A percentile compares a stretch with the other conserved stretches of the same genome.
phyloP scores from a whole-genome alignment of 257 asterid genomes.

The Gentiana dahurica region DNA sequence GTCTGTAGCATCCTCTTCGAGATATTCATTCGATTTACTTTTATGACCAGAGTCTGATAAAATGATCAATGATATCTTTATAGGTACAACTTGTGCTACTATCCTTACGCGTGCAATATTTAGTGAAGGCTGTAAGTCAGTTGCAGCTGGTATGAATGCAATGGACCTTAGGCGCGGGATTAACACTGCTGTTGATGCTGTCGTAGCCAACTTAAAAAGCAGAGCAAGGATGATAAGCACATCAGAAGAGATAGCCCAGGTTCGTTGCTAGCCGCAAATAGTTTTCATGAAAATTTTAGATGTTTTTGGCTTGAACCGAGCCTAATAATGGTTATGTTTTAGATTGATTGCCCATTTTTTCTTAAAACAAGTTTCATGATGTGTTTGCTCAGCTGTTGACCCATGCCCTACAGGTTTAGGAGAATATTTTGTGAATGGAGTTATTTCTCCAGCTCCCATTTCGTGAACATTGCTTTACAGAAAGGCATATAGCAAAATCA shows the following conservation, averaged over 20 bases:
- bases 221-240: constrained; percentile 97
- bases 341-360: too few species aligned
- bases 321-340: too few species aligned
- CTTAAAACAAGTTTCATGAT: too few species aligned
- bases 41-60: too few species aligned
- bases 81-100: constrained; percentile 97
- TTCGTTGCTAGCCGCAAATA: constrained; percentile 16
- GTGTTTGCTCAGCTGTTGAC: too few species aligned
- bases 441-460: too few species aligned
- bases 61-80: neutral
- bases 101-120: constrained; percentile 93
- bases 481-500: too few species aligned
- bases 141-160: constrained; percentile 97
- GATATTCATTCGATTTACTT: too few species aligned
- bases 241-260: constrained; percentile 98
- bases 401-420: too few species aligned
- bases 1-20: neutral
- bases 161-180: constrained; percentile 98
- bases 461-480: too few species aligned
- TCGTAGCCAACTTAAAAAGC: constrained; percentile 83
- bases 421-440: too few species aligned
- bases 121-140: constrained; percentile 94
- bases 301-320: too few species aligned
- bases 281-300: neutral
- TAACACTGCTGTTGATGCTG: constrained; percentile 79